A percentile compares a stretch with the other conserved stretches of the same genome.
Evolutionary conservation across 2,329 filamentous ascomycete genomes (phyloP).

Genomic region (Phaeosphaeriaceae sp.): DNA sequence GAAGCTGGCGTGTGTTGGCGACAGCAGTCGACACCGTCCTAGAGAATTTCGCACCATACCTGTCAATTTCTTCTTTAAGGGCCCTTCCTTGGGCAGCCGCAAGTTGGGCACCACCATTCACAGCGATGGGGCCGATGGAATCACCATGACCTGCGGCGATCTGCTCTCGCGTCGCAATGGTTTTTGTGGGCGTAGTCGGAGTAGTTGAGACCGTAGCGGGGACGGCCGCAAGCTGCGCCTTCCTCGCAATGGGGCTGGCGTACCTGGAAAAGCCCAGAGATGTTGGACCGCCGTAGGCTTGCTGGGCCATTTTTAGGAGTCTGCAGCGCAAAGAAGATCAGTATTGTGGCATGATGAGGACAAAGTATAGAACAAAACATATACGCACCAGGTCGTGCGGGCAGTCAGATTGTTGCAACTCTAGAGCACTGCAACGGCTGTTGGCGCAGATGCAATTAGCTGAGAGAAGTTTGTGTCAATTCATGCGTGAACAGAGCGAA

Average conservation of each 20-base stretch:
- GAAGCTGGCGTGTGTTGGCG: conserved; percentile 27
- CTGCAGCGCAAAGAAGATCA: neutral
- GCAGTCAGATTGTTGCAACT: too few relatives aligned
- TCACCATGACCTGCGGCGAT: conserved; percentile 17
- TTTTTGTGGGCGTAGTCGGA: conserved; percentile 7
- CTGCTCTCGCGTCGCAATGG: conserved; percentile 36
- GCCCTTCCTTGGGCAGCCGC: conserved; percentile 26
- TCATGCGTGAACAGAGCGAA: neutral
- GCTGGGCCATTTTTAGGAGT: conserved; percentile 10
- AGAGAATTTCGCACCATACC: conserved; percentile 23
- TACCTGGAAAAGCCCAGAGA: conserved; percentile 26
- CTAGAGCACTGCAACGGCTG: neutral
- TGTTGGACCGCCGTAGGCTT: conserved; percentile 14
- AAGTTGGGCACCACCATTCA: conserved; percentile 26
- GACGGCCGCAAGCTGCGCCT: conserved; percentile 9
- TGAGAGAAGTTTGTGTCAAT: neutral
- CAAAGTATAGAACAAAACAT: too few relatives aligned
- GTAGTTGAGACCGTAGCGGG: conserved; percentile 10
- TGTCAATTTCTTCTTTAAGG: conserved; percentile 30
- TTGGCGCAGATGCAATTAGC: neutral
- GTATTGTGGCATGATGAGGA: neutral
- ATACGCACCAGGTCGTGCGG: too few relatives aligned
- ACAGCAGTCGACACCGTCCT: conserved; percentile 23
- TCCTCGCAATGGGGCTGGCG: conserved; percentile 18
- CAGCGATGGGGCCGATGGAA: neutral